Evolutionary conservation across 345 rosid species (phyloP).

Genomic region (Eutrema heterophyllum): DNA sequence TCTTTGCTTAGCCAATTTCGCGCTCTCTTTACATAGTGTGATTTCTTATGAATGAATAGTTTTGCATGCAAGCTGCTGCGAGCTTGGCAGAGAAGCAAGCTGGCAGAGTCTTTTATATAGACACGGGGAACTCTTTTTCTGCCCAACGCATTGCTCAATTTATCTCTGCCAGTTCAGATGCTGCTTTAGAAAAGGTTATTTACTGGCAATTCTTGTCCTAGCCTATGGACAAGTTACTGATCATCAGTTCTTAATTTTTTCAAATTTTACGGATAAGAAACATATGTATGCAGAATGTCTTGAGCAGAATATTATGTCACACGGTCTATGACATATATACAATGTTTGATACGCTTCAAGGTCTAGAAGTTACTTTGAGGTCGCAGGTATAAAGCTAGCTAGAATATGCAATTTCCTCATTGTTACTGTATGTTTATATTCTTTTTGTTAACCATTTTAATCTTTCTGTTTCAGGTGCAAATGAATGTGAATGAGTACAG

Average conservation of each 20-base stretch:
- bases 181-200: constrained; percentile 39
- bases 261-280: constrained; percentile 17
- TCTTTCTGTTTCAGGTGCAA: constrained; percentile 30
- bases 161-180: constrained; percentile 31
- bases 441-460: background rate
- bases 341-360: constrained; percentile 56
- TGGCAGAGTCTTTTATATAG: constrained; percentile 54
- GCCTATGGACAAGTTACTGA: background rate
- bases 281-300: constrained; percentile 35
- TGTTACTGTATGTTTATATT: background rate
- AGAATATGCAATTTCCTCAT: constrained; percentile 2
- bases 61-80: constrained; percentile 65
- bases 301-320: constrained; percentile 60
- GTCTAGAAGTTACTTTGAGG: constrained; percentile 42
- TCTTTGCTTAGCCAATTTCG: background rate
- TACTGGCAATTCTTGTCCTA: background rate
- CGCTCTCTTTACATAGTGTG: constrained; percentile 11
- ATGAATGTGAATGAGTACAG: constrained; percentile 27
- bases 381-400: constrained; percentile 47
- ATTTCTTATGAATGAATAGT: constrained; percentile 29
- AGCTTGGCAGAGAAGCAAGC: constrained; percentile 43
- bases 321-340: constrained; percentile 63
- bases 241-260: background rate
- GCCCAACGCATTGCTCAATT: constrained; percentile 53
- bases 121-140: constrained; percentile 84